phyloP scores from a whole-genome alignment of 768 basidiomycete genomes.

The Plicaturopsis crispa region DNA sequence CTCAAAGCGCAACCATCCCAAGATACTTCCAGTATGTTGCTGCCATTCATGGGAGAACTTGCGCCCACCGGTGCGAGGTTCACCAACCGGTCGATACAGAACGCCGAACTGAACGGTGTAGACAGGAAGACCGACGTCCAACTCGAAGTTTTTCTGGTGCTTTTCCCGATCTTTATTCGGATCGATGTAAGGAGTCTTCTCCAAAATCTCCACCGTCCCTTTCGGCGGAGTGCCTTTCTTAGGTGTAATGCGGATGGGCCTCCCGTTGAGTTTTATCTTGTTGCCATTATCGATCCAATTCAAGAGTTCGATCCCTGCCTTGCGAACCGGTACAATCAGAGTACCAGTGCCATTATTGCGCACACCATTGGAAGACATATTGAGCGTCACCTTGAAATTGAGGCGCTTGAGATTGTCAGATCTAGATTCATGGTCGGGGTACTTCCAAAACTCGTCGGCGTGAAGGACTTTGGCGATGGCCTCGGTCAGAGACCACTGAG shows the following conservation, averaged over 20 bases:
- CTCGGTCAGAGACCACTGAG: conserved; percentile 49
- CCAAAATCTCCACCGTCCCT: conserved; percentile 26
- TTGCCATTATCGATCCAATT: conserved; percentile 28
- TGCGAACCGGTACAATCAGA: conserved; percentile 18
- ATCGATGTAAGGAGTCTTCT: conserved; percentile 48
- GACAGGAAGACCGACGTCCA: conserved; percentile 46
- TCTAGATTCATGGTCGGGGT: conserved; percentile 23
- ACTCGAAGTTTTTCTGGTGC: conserved; percentile 30
- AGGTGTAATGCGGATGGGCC: conserved; percentile 27
- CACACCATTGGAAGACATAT: conserved; percentile 38
- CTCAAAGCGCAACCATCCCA: conserved; percentile 51
- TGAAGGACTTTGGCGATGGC: conserved; percentile 52
- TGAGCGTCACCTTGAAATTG: conserved; percentile 59
- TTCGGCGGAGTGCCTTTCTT: conserved; percentile 6
- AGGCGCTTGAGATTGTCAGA: no score
- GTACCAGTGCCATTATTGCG: conserved; percentile 48
- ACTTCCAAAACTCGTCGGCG: conserved; percentile 36
- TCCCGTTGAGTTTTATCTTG: conserved; percentile 32
- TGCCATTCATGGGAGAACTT: conserved; percentile 72
- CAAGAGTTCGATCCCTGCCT: conserved; percentile 29
- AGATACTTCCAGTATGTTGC: no score
- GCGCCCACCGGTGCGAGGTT: conserved; percentile 26
- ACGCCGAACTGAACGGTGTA: conserved; percentile 62
- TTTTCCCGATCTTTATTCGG: conserved; percentile 48
- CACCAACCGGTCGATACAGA: conserved; percentile 31